Evolutionary conservation across 2,329 filamentous ascomycete species (phyloP), one percentile per base, ranked within the genome.

Genomic region (Colletotrichum acutatum): DNA sequence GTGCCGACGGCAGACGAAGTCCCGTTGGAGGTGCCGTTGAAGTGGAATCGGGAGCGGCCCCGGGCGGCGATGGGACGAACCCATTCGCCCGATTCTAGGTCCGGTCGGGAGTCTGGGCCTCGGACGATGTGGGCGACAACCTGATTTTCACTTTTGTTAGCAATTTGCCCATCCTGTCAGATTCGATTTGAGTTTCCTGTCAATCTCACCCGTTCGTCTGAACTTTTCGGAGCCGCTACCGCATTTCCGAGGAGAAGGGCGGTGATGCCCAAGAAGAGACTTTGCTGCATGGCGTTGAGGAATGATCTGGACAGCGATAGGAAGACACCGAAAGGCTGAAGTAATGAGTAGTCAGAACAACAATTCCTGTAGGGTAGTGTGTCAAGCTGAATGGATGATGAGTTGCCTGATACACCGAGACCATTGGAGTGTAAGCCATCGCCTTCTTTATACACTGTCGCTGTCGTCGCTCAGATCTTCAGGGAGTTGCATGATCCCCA

Each of bases 1-100:
- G 49, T 37, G 30, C 52, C 52, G 52, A 52, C 62, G 2, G 68
- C 62, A 8, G 68, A 26, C 26, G 62, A 42, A n/a, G 68, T 74
- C 34, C 63, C 9, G 49, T 74, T 73, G 28, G 37, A 22, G 30
- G 73, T 75, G 57, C 60, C 64, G 60, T 75, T 75, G 34, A 30
- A 42, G 68, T 67, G 57, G 42, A 32, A 6, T 37, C 16, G 19
- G 26, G 58, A 6, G 9, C 62, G 49, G 57, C 57, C 28, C 57
- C 52, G 68, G 37, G 32, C 61, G 60, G 59, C 19, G 11, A 57
- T 30, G 9, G 62, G 32, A 56, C 32, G n/a, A 46, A 46, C 9
- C 57, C 34, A 46, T 24, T 54, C 52, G 24, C 37, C 30, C 30
- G 53, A 65, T 11, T 54, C 28, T 49, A 26, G 62, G 22, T 42